Evolutionary conservation across 2,329 filamentous ascomycete genomes (phyloP).

Genomic region (Colletotrichum sp.): DNA sequence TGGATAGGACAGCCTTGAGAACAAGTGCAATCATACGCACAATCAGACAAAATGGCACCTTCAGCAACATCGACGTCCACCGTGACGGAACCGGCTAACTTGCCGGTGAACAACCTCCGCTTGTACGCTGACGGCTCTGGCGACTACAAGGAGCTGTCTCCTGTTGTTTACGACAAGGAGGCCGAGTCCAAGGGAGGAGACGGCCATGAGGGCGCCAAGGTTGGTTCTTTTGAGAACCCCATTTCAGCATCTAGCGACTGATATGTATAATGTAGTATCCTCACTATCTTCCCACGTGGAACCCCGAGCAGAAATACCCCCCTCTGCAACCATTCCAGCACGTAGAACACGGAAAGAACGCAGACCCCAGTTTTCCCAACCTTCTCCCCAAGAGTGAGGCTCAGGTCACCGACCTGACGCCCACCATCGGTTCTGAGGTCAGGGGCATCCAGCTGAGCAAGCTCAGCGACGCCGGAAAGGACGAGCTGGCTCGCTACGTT

Average conservation of each 20-base stretch:
- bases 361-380: conserved; percentile 65
- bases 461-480: conserved; percentile 65
- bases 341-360: conserved; percentile 69
- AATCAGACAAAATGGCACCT: conserved; percentile 33
- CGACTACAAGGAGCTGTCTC: conserved; percentile 33
- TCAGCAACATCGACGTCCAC: conserved; percentile 35
- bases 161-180: conserved; percentile 29
- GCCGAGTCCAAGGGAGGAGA: conserved; percentile 27
- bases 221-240: neutral
- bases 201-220: conserved; percentile 23
- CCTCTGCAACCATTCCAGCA: conserved; percentile 67
- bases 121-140: conserved; percentile 36
- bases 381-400: conserved; percentile 52
- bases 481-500: conserved; percentile 70
- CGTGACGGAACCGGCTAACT: conserved; percentile 21
- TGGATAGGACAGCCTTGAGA: neutral
- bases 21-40: neutral
- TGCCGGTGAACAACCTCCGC: conserved; percentile 28
- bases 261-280: conserved; percentile 21
- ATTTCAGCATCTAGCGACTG: neutral
- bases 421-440: conserved; percentile 69
- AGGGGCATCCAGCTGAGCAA: conserved; percentile 67
- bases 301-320: conserved; percentile 59
- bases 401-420: conserved; percentile 60
- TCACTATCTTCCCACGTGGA: conserved; percentile 65